Conservation (phyloP, 2,329 filamentous ascomycete species). For the Diaporthe citrichinensis region DNA sequence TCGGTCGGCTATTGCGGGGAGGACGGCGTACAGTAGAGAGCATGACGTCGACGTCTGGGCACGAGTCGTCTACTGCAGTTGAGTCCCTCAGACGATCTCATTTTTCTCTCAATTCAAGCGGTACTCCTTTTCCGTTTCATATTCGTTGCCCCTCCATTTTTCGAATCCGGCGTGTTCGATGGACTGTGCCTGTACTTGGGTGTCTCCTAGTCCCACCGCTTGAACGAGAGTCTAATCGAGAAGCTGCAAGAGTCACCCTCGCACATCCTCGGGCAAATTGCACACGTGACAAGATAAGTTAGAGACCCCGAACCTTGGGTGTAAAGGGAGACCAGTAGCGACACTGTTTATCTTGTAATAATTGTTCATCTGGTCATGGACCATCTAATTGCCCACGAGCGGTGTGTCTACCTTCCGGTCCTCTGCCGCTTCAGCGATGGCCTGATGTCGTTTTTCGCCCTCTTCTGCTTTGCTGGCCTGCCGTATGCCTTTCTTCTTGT, state of each 20-base stretch:
- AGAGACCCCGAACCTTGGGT: neutral
- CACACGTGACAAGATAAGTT: too few relatives aligned
- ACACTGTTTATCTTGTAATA: too few relatives aligned
- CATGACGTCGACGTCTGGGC: neutral
- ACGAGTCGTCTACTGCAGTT: neutral
- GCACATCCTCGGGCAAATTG: neutral
- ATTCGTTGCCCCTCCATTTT: neutral
- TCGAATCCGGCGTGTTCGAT: neutral
- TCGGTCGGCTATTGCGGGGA: conserved; percentile 11
- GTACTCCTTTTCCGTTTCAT: neutral
- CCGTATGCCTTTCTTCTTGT: too few relatives aligned
- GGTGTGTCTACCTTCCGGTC: too few relatives aligned
- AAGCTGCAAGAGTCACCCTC: neutral
- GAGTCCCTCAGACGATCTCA: neutral
- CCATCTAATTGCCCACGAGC: too few relatives aligned
- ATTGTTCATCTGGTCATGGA: too few relatives aligned
- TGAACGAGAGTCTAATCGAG: neutral
- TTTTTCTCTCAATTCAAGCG: neutral
- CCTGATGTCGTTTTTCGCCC: too few relatives aligned
- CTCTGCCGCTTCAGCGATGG: too few relatives aligned
- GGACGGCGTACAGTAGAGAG: neutral
- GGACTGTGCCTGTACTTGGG: neutral
- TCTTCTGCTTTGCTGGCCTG: too few relatives aligned
- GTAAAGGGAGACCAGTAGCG: too few relatives aligned
- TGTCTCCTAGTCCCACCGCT: neutral